Base-by-base conservation (phyloP, 805 yeast genomes). In the Priceomyces haplophilus region DNA sequence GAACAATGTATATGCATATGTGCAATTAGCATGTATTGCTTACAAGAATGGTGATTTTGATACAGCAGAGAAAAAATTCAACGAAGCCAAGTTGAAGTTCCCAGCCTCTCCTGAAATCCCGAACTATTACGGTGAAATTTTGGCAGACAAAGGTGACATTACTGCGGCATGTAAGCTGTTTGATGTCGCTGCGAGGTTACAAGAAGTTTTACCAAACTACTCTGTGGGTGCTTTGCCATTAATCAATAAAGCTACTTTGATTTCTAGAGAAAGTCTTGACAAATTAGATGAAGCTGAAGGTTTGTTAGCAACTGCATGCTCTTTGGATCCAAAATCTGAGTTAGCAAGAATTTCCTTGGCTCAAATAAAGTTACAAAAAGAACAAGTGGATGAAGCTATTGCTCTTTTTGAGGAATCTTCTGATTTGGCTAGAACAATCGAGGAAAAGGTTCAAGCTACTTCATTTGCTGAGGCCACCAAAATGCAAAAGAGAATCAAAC, bases 51-150 rank as follows among this genome's bases (percentile, higher is more conserved):
- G 85, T 41, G 69, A 77, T 35, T 62, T 72, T 41, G 75, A 69
- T 29, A 79, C 74, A 40, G 81, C 91, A 52, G 83, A 79, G 60
- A 74, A 76, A 50, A 67, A 76, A 45, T 88, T 88, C 67, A 75
- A 77, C 47, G 82, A 76, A 47, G 88, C 91, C 29, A 80, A 78
- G 58, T 72, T 75, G 62, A 76, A 76, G 62, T 88, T 88, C 79
- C 90, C 96, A 53, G 78, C 90, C 18, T 78, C 85, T 41, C 88
- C 98, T 43, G 97, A 88, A 65, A 85, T 89, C 54, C 95, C 93
- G 71, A 90, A 88, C 73, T 93, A 89, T 68, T 89, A 83, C 61
- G 99, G 98, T 59, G 99, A 93, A 72, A 83, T 91, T 39, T 75
- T 91, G 56, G 82, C 87, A 49, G 97, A 91, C 62, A 77, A 77